A percentile compares a stretch with the other conserved stretches of the same genome.
These are phyloP conservation scores for Platismatia glauca DNA, from an alignment of 495 filamentous ascomycete species.

Conservation along the genomic window DNA sequence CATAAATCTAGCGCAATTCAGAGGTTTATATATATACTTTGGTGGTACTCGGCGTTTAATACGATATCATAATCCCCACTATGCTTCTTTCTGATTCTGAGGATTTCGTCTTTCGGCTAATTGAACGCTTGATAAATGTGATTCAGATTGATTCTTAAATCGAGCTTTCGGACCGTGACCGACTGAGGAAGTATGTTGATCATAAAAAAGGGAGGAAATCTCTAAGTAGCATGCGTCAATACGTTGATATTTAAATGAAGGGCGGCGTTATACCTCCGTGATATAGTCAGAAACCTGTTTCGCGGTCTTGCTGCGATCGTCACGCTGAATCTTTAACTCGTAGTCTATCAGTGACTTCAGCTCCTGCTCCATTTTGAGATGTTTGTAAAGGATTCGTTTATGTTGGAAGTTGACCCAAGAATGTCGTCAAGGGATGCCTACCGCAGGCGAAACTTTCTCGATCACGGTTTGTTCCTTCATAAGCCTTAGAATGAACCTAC, in stretches of 20 bases:
- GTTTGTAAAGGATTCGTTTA: not conserved
- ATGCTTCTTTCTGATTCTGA: not conserved
- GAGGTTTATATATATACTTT: not conserved
- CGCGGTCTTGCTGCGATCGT: not conserved
- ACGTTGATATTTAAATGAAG: not conserved
- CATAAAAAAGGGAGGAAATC: not conserved
- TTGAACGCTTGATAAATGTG: not conserved
- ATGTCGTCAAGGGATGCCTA: too few relatives aligned
- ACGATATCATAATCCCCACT: too few relatives aligned
- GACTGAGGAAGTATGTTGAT: not conserved
- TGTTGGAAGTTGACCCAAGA: not conserved
- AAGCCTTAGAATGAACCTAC: not conserved
- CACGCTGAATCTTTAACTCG: not conserved
- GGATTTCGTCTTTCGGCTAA: not conserved
- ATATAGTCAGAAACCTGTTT: not conserved
- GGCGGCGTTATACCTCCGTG: not conserved
- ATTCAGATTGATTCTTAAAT: not conserved
- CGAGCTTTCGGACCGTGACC: not conserved
- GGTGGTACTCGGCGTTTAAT: too few relatives aligned
- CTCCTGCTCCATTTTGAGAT: not conserved
- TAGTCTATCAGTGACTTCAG: slow-evolving; percentile 2
- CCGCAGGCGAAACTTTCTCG: not conserved
- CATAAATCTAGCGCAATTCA: not conserved
- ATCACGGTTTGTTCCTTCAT: not conserved
- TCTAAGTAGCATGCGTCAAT: not conserved